phyloP scores from a whole-genome alignment of 2,329 filamentous ascomycete genomes.

The Talaromyces sp. region DNA sequence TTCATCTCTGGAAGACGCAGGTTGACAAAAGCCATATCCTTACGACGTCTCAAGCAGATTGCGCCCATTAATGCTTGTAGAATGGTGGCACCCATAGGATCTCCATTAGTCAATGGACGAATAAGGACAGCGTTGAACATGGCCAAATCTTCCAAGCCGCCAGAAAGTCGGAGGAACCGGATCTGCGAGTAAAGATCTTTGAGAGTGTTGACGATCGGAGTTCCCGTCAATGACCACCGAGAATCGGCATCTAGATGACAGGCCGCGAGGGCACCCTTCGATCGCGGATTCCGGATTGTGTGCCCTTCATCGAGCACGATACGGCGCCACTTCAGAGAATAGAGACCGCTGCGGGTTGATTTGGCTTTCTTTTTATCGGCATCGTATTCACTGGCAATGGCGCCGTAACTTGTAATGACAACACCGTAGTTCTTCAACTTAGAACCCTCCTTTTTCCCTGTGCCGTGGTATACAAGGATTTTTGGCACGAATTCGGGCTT shows the following conservation, averaged over 20 bases:
- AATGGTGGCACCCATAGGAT: conserved; percentile 58
- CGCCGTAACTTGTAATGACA: conserved; percentile 81
- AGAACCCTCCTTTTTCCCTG: conserved; percentile 54
- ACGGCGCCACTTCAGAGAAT: conserved; percentile 69
- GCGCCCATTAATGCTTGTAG: conserved; percentile 76
- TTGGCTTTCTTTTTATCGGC: conserved; percentile 41
- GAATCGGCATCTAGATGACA: conserved; percentile 65
- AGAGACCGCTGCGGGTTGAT: conserved; percentile 46
- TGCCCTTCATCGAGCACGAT: conserved; percentile 83
- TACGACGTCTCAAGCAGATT: conserved; percentile 75
- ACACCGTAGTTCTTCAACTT: conserved; percentile 68
- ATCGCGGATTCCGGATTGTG: conserved; percentile 71
- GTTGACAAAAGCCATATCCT: conserved; percentile 86
- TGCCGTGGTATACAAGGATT: conserved; percentile 72
- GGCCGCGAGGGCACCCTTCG: conserved; percentile 68
- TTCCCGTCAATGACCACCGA: conserved; percentile 76
- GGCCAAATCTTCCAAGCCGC: conserved; percentile 68
- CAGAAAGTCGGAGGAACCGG: conserved; percentile 71
- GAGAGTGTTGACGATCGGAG: conserved; percentile 78
- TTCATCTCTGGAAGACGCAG: conserved; percentile 72
- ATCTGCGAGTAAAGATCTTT: conserved; percentile 78
- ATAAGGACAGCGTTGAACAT: conserved; percentile 72
- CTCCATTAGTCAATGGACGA: conserved; percentile 61
- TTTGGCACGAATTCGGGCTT: conserved; percentile 60
- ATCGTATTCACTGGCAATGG: conserved; percentile 64